Percentiles rank a stretch among this genome's conserved stretches.
These are phyloP conservation scores for Wickerhamomyces ciferrii DNA, from an alignment of 805 yeast species.

Conservation along the genomic window DNA sequence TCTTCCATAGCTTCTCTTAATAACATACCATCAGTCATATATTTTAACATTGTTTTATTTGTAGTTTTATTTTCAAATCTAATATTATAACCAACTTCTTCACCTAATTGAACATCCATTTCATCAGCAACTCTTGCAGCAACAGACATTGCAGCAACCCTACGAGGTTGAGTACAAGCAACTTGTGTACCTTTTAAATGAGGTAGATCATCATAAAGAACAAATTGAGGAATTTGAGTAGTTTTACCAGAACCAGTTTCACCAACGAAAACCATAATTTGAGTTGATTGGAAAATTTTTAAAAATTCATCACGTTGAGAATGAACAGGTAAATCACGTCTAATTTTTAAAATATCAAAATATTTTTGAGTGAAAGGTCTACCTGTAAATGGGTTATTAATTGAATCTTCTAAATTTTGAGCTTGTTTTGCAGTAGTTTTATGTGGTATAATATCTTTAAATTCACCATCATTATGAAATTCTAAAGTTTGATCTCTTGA, in stretches of 20 bases:
- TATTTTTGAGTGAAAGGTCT: slow-evolving; percentile 55
- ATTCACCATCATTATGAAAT: slow-evolving; percentile 66
- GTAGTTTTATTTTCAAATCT: slow-evolving; percentile 90
- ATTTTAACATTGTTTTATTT: slow-evolving; percentile 76
- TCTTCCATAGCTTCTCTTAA: slow-evolving; percentile 97
- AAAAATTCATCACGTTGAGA: slow-evolving; percentile 89
- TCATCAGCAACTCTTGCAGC: slow-evolving; percentile 97
- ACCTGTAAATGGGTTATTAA: slow-evolving; percentile 78
- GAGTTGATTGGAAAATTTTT: slow-evolving; percentile 75
- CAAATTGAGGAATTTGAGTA: slow-evolving; percentile 97
- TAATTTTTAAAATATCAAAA: slow-evolving; percentile 66
- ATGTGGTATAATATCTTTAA: slow-evolving; percentile 48
- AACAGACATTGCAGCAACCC: slow-evolving; percentile 99
- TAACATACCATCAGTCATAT: slow-evolving; percentile 99
- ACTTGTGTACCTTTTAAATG: slow-evolving; percentile 79
- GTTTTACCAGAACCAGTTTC: slow-evolving; percentile 99
- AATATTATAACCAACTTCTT: slow-evolving; percentile 92
- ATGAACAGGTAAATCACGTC: slow-evolving; percentile 92
- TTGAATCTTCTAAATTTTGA: slow-evolving; percentile 48
- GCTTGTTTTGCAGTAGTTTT: slow-evolving; percentile 66
- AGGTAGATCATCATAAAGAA: slow-evolving; percentile 84
- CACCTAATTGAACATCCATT: slow-evolving; percentile 89
- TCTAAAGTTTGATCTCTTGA: slow-evolving; percentile 31
- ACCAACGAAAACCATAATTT: slow-evolving; percentile 97
- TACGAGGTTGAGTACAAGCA: slow-evolving; percentile 95